Base-by-base conservation (phyloP, 441 rosid species). In the Pelargonium citronellum region DNA sequence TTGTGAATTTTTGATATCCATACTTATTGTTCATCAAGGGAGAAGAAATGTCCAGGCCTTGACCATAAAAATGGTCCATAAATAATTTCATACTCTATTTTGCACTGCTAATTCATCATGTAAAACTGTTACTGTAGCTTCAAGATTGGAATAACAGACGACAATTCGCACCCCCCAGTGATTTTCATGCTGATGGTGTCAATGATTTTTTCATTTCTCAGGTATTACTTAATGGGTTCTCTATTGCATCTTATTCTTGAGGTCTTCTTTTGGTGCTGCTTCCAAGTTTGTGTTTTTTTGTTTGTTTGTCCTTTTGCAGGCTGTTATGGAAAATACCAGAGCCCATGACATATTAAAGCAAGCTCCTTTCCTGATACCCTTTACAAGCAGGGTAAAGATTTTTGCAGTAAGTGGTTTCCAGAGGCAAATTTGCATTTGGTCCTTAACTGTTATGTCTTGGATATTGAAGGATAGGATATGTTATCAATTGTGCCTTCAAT, bases 131-230 rank as follows among this genome's bases (percentile, higher is more conserved):
- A 30, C 76, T 67, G 62, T 72, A 95, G 99, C 82, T 95, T 86
- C 97, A 87, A 87, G 98, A 95, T 84, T 95, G 99, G 99, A 92
- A 95, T 75, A 92, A 85, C 72, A 83, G 99, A 77, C 83, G 87
- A 67, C 81, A 91, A 49, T 95, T 95, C 79, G 82, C 91, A 63
- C 83, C 89, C 51, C 83, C 96, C 2, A 87, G 87, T 80, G 91
- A 91, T 78, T 95, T 92, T 78, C 98, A 95, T 82, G 96, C 98
- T 7, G 97, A 89, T 75, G 85, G 88, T 64, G 96, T 91, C 71
- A 90, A 89, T 73, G 99, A 95, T 67, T 85, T 75, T 77, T 92
- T 95, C 74, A 87, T 91, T 78, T 86, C 97, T 81, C 99, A 95
- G 97, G 99, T 92, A 49, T 20, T 27, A 47, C 19, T 63, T 55